Evolutionary conservation across 805 yeast genomes (phyloP), one percentile per base, ranked within the genome.

Genomic region (Nakazawaea laoshanensis): DNA sequence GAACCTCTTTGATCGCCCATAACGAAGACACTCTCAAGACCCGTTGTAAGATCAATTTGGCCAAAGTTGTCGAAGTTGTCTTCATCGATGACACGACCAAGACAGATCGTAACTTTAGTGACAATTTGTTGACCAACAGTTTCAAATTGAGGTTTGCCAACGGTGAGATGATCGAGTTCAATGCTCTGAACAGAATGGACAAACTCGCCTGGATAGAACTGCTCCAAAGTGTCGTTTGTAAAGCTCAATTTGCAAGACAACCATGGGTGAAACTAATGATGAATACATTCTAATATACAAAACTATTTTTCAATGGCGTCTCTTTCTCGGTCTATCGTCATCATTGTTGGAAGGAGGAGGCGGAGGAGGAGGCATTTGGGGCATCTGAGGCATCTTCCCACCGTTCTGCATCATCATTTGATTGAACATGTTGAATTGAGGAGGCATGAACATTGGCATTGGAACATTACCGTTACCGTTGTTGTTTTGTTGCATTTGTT

Each of bases 101-200:
- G 10, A 30, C 27, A 15, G 44, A 48, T 47, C 58, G 92, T 55
- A 70, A 79, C 47, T 72, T 82, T 48, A 80, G 88, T 45, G 94
- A 83, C 46, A 74, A 80, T 22, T 60, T 78, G 24, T 61, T 79
- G 49, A 79, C 77, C 39, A 80, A 83, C 40, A 77, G 87, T 9
- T 85, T 88, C 65, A 78, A 78, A 47, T 55, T 88, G 30, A 59
- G 63, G 40, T 88, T 88, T 53, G 67, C 73, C 26, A 82, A 88
- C 49, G 88, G 85, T 4, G 96, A 88, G 53, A 61, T 72, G 3
- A 81, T 88, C 32, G 83, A 77, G 42, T 84, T 89, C 53, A 84
- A 83, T n/a, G 89, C 95, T 12, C 92, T 85, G 34, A 72, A 77
- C 27, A 65, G 60, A 29, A 61, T 53, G 12, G 80, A 74, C 30